A percentile compares a stretch with the other conserved stretches of the same genome.
Evolutionary conservation across 2,329 filamentous ascomycete species (phyloP).

Genomic region (Polytolypa hystricis): DNA sequence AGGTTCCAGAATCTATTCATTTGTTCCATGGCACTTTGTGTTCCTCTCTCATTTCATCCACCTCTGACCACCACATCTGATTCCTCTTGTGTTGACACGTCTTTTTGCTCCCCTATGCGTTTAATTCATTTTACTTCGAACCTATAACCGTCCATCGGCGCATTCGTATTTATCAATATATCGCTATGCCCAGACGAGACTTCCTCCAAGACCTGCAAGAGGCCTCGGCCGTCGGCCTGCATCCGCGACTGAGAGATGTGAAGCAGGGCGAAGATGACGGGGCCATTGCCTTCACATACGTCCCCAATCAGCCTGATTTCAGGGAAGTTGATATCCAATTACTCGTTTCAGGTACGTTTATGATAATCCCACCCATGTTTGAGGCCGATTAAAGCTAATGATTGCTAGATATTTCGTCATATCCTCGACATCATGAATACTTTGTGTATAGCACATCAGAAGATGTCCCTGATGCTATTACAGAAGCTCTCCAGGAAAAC

Average conservation of each 20-base stretch:
- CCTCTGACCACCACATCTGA: too few relatives aligned
- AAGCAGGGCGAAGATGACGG: slow-evolving; percentile 58
- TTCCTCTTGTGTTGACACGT: not conserved
- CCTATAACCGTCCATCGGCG: too few relatives aligned
- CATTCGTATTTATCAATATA: too few relatives aligned
- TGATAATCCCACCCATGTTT: too few relatives aligned
- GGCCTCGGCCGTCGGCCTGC: slow-evolving; percentile 25
- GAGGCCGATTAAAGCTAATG: too few relatives aligned
- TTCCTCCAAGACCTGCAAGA: slow-evolving; percentile 51
- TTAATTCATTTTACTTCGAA: not conserved
- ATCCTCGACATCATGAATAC: slow-evolving; percentile 48
- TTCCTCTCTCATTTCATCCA: too few relatives aligned
- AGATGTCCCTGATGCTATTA: slow-evolving; percentile 19
- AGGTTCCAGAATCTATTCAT: too few relatives aligned
- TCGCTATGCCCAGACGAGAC: slow-evolving; percentile 52
- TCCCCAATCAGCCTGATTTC: slow-evolving; percentile 20
- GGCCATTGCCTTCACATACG: slow-evolving; percentile 54
- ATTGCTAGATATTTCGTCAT: slow-evolving; percentile 48
- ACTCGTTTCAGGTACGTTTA: slow-evolving; percentile 29
- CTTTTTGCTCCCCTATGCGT: not conserved
- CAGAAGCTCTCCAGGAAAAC: slow-evolving; percentile 32
- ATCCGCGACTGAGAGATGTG: slow-evolving; percentile 45
- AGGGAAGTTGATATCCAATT: slow-evolving; percentile 25
- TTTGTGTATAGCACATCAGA: slow-evolving; percentile 44
- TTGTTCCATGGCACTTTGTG: too few relatives aligned